phyloP scores from a whole-genome alignment of 176 grass and related monocot species.

The Musa schizocarpa region DNA sequence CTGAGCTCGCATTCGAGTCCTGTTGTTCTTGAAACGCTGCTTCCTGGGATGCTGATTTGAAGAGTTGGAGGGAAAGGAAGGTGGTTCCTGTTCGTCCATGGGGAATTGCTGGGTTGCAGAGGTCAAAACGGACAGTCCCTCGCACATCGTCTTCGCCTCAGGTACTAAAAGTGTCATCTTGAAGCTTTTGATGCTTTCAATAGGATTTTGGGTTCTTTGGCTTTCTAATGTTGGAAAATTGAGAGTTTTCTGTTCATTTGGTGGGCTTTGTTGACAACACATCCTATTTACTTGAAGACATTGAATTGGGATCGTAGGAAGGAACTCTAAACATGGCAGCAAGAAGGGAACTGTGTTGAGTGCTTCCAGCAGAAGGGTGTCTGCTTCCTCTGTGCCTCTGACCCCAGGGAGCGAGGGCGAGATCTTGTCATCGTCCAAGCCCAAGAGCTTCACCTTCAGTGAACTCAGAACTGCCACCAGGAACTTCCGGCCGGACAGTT shows the following conservation, averaged over 20 bases:
- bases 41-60: too few species aligned
- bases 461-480: conserved; percentile 4
- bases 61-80: background rate
- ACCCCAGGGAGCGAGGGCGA: conserved; percentile 1
- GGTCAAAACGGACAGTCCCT: background rate
- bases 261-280: too few species aligned
- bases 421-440: background rate
- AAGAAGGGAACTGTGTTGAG: background rate
- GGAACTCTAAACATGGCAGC: background rate
- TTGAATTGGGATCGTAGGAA: background rate
- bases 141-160: background rate
- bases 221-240: too few species aligned
- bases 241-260: too few species aligned
- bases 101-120: background rate
- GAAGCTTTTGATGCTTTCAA: too few species aligned
- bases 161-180: background rate
- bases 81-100: background rate
- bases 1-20: too few species aligned
- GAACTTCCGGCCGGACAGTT: conserved; percentile 8
- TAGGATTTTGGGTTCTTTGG: too few species aligned
- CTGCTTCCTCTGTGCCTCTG: background rate
- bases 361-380: conserved; percentile 4
- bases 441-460: conserved; percentile 1
- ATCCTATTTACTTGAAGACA: background rate
- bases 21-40: too few species aligned